Conservation (phyloP, 2,329 filamentous ascomycete genomes). For the Botrytis byssoidea region DNA sequence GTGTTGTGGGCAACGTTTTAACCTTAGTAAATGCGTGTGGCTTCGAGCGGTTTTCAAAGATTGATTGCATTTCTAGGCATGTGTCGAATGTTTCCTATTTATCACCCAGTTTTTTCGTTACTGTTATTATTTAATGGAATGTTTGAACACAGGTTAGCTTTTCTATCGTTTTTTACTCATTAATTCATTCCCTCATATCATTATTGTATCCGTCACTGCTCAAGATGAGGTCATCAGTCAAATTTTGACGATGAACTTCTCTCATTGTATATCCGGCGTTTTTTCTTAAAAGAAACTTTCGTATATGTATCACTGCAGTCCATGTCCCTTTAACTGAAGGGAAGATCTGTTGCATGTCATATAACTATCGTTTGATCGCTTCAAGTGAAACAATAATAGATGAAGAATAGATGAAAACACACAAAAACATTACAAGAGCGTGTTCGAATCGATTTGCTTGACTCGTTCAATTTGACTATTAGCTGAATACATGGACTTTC, state of each 20-base stretch:
- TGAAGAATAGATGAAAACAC: background rate
- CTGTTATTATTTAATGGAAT: background rate
- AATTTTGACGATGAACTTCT: background rate
- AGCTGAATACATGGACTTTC: too few species aligned
- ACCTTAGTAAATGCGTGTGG: fast-evolving
- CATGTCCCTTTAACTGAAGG: background rate
- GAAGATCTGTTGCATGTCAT: fast-evolving
- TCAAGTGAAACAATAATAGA: background rate
- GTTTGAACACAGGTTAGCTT: background rate
- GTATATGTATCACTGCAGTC: background rate
- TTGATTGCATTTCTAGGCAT: too few species aligned
- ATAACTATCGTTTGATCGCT: background rate
- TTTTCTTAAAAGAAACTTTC: fast-evolving
- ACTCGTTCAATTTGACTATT: too few species aligned
- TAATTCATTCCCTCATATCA: background rate
- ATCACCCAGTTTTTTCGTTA: fast-evolving
- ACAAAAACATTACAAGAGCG: background rate
- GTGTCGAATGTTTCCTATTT: background rate
- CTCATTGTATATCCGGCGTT: background rate
- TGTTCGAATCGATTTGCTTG: fast-evolving
- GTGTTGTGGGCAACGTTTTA: too few species aligned
- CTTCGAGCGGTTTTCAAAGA: too few species aligned
- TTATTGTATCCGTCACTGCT: background rate
- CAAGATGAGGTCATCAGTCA: background rate
- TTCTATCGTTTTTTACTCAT: background rate